A percentile compares a stretch with the other conserved stretches of the same genome.
phyloP scores from a whole-genome alignment of 2,329 filamentous ascomycete species.

The Fusarium illudens region DNA sequence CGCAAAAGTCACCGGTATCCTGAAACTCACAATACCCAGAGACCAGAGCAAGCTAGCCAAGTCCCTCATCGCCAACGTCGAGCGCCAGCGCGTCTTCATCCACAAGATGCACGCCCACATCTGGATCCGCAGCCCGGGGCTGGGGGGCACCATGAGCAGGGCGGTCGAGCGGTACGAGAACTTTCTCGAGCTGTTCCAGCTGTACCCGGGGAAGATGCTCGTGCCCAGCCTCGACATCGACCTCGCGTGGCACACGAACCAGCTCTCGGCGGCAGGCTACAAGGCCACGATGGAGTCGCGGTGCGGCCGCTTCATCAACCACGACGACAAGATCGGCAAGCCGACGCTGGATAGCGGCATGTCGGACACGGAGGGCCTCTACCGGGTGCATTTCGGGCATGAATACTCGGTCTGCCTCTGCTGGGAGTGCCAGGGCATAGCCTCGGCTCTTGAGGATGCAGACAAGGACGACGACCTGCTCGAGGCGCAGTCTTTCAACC shows the following conservation, averaged over 20 bases:
- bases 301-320: slow-evolving; percentile 42
- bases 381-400: slow-evolving; percentile 27
- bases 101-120: slow-evolving; percentile 50
- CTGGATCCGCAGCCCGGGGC: slow-evolving; percentile 49
- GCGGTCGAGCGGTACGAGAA: slow-evolving; percentile 49
- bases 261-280: slow-evolving; percentile 46
- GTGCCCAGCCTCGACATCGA: slow-evolving; percentile 54
- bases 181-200: slow-evolving; percentile 48
- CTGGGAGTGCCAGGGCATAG: slow-evolving; percentile 35
- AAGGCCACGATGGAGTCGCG: slow-evolving; percentile 14
- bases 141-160: slow-evolving; percentile 46
- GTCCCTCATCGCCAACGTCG: slow-evolving; percentile 22
- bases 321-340: slow-evolving; percentile 34
- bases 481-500: neutral
- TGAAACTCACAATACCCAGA: neutral
- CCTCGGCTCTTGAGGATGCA: slow-evolving; percentile 23
- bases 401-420: slow-evolving; percentile 30
- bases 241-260: slow-evolving; percentile 54
- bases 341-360: slow-evolving; percentile 9
- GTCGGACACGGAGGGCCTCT: slow-evolving; percentile 26
- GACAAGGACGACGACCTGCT: slow-evolving; percentile 2
- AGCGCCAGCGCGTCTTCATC: slow-evolving; percentile 49
- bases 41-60: neutral
- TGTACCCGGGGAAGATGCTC: slow-evolving; percentile 46
- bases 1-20: neutral